Conservation (phyloP, 1,284 basidiomycete genomes). For the Tilletia setariae region DNA sequence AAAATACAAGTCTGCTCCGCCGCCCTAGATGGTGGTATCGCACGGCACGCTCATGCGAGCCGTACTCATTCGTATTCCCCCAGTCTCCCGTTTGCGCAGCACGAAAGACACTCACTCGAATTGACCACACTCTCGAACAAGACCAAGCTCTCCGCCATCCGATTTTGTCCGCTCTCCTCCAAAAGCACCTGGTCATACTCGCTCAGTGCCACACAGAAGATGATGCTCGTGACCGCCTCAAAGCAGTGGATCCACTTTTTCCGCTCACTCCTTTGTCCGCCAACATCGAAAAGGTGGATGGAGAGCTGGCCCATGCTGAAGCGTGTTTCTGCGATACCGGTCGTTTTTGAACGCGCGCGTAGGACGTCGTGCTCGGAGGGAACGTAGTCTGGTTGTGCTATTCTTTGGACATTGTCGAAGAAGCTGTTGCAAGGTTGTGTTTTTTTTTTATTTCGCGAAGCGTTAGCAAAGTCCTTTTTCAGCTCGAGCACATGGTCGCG, state of each 20-base stretch:
- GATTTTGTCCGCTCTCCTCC: slow-evolving; percentile 63
- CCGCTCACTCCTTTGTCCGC: slow-evolving; percentile 50
- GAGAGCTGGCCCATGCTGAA: slow-evolving; percentile 57
- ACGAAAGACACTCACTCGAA: slow-evolving; percentile 40
- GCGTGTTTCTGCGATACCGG: slow-evolving; percentile 83
- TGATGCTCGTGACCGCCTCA: slow-evolving; percentile 48
- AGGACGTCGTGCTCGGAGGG: slow-evolving; percentile 87
- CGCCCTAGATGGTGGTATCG: too few relatives aligned
- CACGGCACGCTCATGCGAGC: too few relatives aligned
- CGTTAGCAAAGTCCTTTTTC: background rate
- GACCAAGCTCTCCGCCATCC: slow-evolving; percentile 88
- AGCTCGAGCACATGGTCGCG: slow-evolving; percentile 56
- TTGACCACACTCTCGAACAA: slow-evolving; percentile 96
- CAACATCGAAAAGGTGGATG: slow-evolving; percentile 52
- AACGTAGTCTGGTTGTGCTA: slow-evolving; percentile 73
- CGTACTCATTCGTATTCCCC: too few relatives aligned
- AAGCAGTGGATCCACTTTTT: slow-evolving; percentile 55
- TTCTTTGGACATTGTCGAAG: slow-evolving; percentile 77
- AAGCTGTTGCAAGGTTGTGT: slow-evolving; percentile 63
- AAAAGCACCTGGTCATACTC: slow-evolving; percentile 47
- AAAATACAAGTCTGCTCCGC: too few relatives aligned
- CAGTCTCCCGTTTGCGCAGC: too few relatives aligned
- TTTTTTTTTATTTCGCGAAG: too few relatives aligned
- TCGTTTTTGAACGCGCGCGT: slow-evolving; percentile 82
- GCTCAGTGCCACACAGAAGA: slow-evolving; percentile 53